Evolutionary conservation across 2,329 filamentous ascomycete genomes (phyloP).

Genomic region (Rhytidhysteron rufulum): DNA sequence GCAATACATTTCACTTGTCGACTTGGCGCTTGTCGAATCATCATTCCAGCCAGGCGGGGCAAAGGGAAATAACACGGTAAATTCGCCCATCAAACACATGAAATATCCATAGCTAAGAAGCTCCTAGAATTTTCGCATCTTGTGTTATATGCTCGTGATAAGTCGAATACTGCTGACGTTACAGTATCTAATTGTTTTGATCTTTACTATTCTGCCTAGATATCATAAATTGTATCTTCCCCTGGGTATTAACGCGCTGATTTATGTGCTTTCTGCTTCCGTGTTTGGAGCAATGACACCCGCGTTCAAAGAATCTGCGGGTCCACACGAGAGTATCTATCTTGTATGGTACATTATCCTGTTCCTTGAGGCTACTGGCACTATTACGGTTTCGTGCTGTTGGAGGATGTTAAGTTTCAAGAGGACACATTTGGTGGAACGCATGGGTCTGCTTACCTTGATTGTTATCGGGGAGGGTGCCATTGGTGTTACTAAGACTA

Average conservation of each 20-base stretch:
- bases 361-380: constrained; percentile 49
- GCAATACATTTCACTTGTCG: constrained; percentile 36
- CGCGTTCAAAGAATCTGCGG: constrained; percentile 19
- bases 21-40: constrained; percentile 32
- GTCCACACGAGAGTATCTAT: constrained; percentile 19
- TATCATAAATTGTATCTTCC: constrained; percentile 33
- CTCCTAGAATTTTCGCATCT: constrained; percentile 28
- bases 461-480: constrained; percentile 66
- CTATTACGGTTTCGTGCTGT: constrained; percentile 52
- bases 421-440: constrained; percentile 59
- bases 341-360: constrained; percentile 42
- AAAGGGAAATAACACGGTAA: constrained; percentile 23
- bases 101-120: constrained; percentile 1
- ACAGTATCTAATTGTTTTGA: constrained; percentile 31
- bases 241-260: constrained; percentile 23
- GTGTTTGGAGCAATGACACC: constrained; percentile 32
- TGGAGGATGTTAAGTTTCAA: constrained; percentile 59
- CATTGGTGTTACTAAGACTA: constrained; percentile 56
- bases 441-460: constrained; percentile 61
- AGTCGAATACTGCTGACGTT: constrained; percentile 27
- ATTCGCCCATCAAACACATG: background rate
- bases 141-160: constrained; percentile 33
- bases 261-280: constrained; percentile 24
- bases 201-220: constrained; percentile 23
- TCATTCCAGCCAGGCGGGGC: constrained; percentile 29